These are phyloP conservation scores for Colletotrichum sp. DNA, from an alignment of 2,329 filamentous ascomycete genomes.

Conservation along the genomic window DNA sequence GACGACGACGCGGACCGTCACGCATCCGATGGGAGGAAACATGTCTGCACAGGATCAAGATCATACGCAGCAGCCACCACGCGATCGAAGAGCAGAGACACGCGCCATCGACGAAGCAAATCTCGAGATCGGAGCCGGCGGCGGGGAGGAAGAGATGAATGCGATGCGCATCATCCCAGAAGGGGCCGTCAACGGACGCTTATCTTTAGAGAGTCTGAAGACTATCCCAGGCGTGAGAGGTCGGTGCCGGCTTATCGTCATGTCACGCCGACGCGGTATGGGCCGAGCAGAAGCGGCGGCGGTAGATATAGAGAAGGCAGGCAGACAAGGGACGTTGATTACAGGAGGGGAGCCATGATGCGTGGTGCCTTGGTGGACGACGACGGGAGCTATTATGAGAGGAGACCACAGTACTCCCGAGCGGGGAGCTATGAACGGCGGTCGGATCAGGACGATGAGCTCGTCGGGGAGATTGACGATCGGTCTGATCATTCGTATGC, in stretches of 20 bases:
- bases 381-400: background rate
- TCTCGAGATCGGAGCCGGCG: background rate
- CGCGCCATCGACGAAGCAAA: background rate
- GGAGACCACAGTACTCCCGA: background rate
- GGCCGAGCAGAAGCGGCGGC: background rate
- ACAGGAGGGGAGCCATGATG: background rate
- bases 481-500: background rate
- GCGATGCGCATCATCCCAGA: background rate
- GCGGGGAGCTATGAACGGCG: conserved; percentile 1
- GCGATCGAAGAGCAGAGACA: background rate
- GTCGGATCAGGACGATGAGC: background rate
- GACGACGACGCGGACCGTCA: background rate
- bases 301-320: background rate
- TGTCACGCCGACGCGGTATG: background rate
- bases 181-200: background rate
- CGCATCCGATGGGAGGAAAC: background rate
- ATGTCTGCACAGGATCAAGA: background rate
- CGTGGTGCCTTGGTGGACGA: background rate
- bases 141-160: background rate
- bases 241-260: background rate
- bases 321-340: background rate
- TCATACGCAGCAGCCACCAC: no score
- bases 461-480: conserved; percentile 9
- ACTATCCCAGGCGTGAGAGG: background rate
- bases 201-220: background rate